Base-by-base conservation (phyloP, 345 rosid genomes). In the Erucastrum elatum region DNA sequence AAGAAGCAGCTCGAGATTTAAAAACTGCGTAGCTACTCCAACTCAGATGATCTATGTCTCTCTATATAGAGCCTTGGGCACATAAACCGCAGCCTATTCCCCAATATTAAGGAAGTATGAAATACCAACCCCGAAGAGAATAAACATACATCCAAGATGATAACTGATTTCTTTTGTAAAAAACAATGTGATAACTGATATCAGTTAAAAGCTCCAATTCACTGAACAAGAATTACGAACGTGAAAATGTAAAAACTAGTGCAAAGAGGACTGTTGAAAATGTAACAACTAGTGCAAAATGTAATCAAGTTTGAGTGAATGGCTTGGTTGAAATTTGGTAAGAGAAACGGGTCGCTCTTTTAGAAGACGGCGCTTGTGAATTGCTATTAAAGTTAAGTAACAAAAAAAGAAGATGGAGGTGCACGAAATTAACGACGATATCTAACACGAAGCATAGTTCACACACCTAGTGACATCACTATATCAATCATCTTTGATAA, bases 321-420 rank as follows among this genome's bases (percentile, higher is more conserved):
- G 49, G 49, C 21, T 21, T 21, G 21, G 21, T 21, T 21, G 21
- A 21, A 21, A 21, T 21, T 21, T 21, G 21, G 21, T 21, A 21
- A 21, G 21, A 21, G 21, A 21, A 37, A 37, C 41, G 2, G 8
- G 41, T 7, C 41, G 10, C 8, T 37, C 41, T 66, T 65, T 31
- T 56, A 17, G 31, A 78, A 78, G 82, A 44, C 82, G 82, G 74
- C 82, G 77, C 53, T 44, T 26, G 62, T 72, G 73, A 72, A 72
- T 66, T 21, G 21, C 21, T 78, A 78, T 78, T 59, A 67, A 72
- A 78, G 62, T 61, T 69, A 21, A 21, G 21, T 21, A 21, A 21
- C 21, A 21, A 66, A 49, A 39, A 41, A 41, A 41, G 49, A 41
- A 41, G 49, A 41, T 21, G 11, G 49, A 8, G 60, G 59, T 21